These are phyloP conservation scores for Eucalyptus polyanthemos DNA, from an alignment of 345 rosid genomes.

Conservation along the genomic window DNA sequence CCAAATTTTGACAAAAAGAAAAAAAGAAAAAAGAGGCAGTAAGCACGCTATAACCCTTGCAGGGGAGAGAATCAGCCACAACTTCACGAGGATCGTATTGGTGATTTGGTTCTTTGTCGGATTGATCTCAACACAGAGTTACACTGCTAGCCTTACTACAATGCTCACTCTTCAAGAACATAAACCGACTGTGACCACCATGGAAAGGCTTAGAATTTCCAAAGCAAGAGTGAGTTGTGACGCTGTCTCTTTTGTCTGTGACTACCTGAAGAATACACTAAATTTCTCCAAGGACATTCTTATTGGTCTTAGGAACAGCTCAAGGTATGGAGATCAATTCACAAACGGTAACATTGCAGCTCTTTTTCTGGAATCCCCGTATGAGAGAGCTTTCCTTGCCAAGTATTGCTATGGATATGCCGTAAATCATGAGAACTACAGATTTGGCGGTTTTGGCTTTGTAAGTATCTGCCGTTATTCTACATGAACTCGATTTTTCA, in stretches of 20 bases:
- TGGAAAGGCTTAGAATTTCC: slow-evolving; percentile 6
- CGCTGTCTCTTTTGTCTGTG: slow-evolving; percentile 21
- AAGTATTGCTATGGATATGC: slow-evolving; percentile 17
- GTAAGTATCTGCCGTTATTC: slow-evolving; percentile 8
- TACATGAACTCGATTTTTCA: background rate
- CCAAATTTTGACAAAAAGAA: background rate
- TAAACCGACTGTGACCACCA: slow-evolving; percentile 10
- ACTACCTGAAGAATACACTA: slow-evolving; percentile 12
- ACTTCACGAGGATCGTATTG: slow-evolving; percentile 25
- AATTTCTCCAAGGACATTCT: slow-evolving; percentile 6
- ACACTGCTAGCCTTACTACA: slow-evolving; percentile 40
- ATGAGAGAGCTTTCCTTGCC: slow-evolving; percentile 17
- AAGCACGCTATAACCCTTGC: background rate
- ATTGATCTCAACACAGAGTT: slow-evolving; percentile 34
- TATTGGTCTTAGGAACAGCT: background rate
- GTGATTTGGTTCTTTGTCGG: slow-evolving; percentile 45
- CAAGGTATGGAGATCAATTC: background rate
- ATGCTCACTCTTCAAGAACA: slow-evolving; percentile 29
- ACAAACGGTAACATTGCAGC: slow-evolving; percentile 10
- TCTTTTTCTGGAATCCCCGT: slow-evolving; percentile 40
- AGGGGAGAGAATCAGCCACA: slow-evolving; percentile 31
- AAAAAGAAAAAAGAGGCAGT: background rate
- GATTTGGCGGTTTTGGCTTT: slow-evolving; percentile 47
- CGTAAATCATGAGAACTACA: background rate
- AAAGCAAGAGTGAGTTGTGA: slow-evolving; percentile 29